Percentiles rank a stretch among this genome's conserved stretches.
Evolutionary conservation across 2,329 filamentous ascomycete species (phyloP).

Genomic region (Diaporthe vexans): DNA sequence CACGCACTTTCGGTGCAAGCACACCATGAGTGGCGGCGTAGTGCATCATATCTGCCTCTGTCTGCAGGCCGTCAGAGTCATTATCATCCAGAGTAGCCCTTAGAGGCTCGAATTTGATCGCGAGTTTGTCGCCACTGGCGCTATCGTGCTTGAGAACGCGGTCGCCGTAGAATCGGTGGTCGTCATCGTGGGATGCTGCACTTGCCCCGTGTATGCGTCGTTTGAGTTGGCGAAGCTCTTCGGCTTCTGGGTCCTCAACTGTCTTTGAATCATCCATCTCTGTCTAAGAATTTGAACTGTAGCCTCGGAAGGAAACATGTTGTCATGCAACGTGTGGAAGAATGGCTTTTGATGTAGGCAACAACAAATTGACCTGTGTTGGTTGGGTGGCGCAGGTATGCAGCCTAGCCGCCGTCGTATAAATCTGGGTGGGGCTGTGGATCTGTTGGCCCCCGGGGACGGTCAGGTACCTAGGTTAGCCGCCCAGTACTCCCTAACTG

Average conservation of each 20-base stretch:
- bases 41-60: constrained; percentile 42
- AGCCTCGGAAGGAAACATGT: fast-evolving
- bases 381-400: constrained; percentile 10
- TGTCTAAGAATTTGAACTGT: background rate
- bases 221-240: background rate
- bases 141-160: constrained; percentile 5
- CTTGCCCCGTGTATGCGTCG: background rate
- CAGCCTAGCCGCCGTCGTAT: background rate
- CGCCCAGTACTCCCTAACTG: too few relatives aligned
- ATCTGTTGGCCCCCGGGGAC: too few relatives aligned
- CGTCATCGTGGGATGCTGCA: background rate
- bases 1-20: constrained; percentile 33
- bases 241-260: background rate
- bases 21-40: constrained; percentile 38
- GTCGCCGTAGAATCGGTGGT: background rate
- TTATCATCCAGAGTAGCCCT: too few relatives aligned
- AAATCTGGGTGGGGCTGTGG: background rate
- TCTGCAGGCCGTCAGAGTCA: background rate
- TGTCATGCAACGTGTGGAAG: background rate
- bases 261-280: background rate
- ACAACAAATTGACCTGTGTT: background rate
- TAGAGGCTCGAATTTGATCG: background rate
- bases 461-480: too few relatives aligned
- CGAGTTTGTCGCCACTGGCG: background rate
- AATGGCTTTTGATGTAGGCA: background rate